Base-by-base conservation (phyloP, 1,284 basidiomycete genomes). In the Microbotryomycetes sp. region DNA sequence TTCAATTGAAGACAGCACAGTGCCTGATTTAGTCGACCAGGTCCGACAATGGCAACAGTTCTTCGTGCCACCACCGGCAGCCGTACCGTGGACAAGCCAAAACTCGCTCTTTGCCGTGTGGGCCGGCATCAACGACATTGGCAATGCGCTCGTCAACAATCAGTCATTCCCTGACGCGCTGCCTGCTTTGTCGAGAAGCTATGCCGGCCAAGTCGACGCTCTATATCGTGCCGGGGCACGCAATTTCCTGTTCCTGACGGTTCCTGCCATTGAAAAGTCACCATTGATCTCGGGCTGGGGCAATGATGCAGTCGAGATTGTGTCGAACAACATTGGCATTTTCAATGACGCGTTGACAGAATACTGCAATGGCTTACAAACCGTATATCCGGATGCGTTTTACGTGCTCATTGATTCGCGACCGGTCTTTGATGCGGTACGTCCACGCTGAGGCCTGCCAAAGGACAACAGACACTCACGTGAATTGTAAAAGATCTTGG, bases 91-190 rank as follows among this genome's bases (percentile, higher is more conserved):
- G 60, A 27, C 45, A 11, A n/a, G 56, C 5, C 41, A 54, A 16
- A 26, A 26, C 9, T 54, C 57, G 3, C 47, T 65, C 2, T 65
- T 62, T 31, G 56, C 64, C 0, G 16, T 62, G 5, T 65, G 60
- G 60, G 51, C 61, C 45, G 60, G 64, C 4, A 65, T 65, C 51
- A 65, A 65, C 52, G 64, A 65, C 49, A 24, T 62, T 18, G 64
- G 59, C 3, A 24, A 31, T 35, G 13, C 45, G 15, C 52, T 27
- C 24, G 23, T 49, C 23, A 23, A 45, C 5, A 52, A 47, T 15
- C 45, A 30, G 28, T 50, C 35, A 35, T 23, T 54, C 6, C 13
- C 53, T 5, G 21, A 15, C 15, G 7, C 29, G 5, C 24, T 24
- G 50, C 41, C 49, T 11, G 30, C 24, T 11, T 45, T 58, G 15